Base-by-base conservation (phyloP, 2,329 filamentous ascomycete species). In the Penicillium paneum region DNA sequence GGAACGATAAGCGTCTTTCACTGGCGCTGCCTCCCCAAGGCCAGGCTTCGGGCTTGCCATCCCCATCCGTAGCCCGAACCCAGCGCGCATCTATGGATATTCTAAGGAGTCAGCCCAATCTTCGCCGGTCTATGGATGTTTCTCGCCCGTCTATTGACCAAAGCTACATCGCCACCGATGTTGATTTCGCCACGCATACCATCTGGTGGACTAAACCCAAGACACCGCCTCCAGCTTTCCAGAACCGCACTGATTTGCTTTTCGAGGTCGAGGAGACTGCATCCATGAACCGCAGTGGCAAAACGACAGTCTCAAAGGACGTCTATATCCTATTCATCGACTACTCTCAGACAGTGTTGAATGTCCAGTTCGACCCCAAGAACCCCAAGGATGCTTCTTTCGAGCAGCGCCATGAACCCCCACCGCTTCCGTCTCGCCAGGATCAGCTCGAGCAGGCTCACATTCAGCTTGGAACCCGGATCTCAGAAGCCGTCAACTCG, bases 291-390 rank as follows among this genome's bases (percentile, higher is more conserved):
- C 83, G 86, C 13, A 87, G 87, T 28, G 86, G 89, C 26, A 87
- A 86, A 69, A 85, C 85, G 0, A 82, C 81, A 1, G 78, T 96
- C 19, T 89, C 87, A 7, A 92, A 92, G 61, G 86, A 92, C 56
- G 81, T 97, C 39, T 94, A 88, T 64, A 79, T 97, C n/a, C 77
- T 99, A 8, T 99, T 90, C 77, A 87, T 91, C 66, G 94, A 99
- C 75, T 99, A 99, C 73, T 97, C 92, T 17, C 94, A 97, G 71
- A 97, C 93, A 0, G 81, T 95, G 60, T 83, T 99, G 66, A 91
- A 87, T 0, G 89, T 87, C 17, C 86, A 82, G 47, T 97, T 88
- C 71, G 89, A 96, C 70, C 79, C 86, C 1, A 83, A 85, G 49
- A 86, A 96, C 67, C 82, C 88, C 3, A 78, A 83, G 2, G 87